A percentile compares a stretch with the other conserved stretches of the same genome.
Evolutionary conservation across 2,329 filamentous ascomycete species (phyloP).

Genomic region (Escovopsis sp.): DNA sequence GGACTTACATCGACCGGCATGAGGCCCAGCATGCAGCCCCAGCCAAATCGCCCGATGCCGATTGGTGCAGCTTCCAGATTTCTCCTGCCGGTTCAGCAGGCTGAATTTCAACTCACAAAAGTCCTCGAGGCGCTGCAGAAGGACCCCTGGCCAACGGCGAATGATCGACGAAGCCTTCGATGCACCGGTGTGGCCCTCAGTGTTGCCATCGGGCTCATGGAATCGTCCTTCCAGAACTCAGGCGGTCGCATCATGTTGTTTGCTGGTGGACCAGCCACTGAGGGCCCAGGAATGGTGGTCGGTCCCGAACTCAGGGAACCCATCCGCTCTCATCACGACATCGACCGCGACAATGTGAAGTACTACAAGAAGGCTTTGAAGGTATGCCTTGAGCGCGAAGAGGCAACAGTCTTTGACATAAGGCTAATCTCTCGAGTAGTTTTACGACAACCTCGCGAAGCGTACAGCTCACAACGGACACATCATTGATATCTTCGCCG

Average conservation of each 20-base stretch:
- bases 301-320: constrained; percentile 90
- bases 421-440: constrained; percentile 34
- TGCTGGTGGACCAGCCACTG: constrained; percentile 83
- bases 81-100: constrained; percentile 84
- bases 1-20: constrained; percentile 60
- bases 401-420: neutral
- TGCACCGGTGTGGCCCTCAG: constrained; percentile 95
- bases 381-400: constrained; percentile 30
- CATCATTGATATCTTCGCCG: constrained; percentile 93
- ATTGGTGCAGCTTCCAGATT: constrained; percentile 79
- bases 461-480: constrained; percentile 92
- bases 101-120: constrained; percentile 94
- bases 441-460: constrained; percentile 90
- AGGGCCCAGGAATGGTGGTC: constrained; percentile 93
- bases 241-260: constrained; percentile 96
- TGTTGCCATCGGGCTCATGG: constrained; percentile 81
- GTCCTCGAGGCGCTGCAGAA: constrained; percentile 89
- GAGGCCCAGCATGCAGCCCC: constrained; percentile 60
- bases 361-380: constrained; percentile 99
- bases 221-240: constrained; percentile 90
- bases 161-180: constrained; percentile 75
- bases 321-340: constrained; percentile 96
- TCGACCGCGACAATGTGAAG: constrained; percentile 97
- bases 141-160: constrained; percentile 94
- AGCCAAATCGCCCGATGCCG: constrained; percentile 60